Evolutionary conservation across 257 asterid species (phyloP).

Genomic region (Anisodus tanguticus): DNA sequence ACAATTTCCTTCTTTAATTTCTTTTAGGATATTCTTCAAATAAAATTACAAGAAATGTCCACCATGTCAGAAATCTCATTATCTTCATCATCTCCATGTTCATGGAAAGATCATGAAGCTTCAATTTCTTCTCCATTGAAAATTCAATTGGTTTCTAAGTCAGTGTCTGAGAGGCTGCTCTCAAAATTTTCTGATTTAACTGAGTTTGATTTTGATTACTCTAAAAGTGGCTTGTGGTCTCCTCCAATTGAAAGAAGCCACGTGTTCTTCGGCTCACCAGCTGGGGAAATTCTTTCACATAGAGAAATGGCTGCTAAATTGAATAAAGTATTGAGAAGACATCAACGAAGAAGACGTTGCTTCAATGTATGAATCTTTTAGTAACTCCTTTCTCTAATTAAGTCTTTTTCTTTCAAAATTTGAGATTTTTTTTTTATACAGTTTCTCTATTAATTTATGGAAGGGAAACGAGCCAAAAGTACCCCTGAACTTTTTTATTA

Average conservation of each 20-base stretch:
- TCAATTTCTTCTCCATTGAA: slow-evolving; percentile 34
- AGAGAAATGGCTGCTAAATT: slow-evolving; percentile 60
- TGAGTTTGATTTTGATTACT: slow-evolving; percentile 69
- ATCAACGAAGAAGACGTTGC: slow-evolving; percentile 52
- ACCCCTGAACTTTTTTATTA: too few species aligned
- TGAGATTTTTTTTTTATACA: neutral
- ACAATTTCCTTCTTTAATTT: too few species aligned
- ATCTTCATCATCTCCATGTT: slow-evolving; percentile 35
- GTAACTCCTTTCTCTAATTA: too few species aligned
- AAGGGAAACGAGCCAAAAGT: neutral
- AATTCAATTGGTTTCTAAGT: slow-evolving; percentile 71
- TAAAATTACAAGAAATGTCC: slow-evolving; percentile 39
- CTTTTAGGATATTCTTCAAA: too few species aligned
- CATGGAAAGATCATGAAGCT: slow-evolving; percentile 14
- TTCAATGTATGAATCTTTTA: slow-evolving; percentile 52
- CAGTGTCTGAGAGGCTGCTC: slow-evolving; percentile 69
- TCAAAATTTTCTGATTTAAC: slow-evolving; percentile 68
- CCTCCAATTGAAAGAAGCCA: slow-evolving; percentile 71
- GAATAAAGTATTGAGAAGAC: slow-evolving; percentile 45
- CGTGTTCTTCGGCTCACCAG: slow-evolving; percentile 56
- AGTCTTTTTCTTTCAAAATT: neutral
- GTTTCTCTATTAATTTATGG: neutral
- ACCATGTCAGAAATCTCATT: slow-evolving; percentile 57
- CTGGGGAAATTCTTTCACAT: slow-evolving; percentile 48
- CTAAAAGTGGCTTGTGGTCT: slow-evolving; percentile 80